Evolutionary conservation across 306 rosid genomes (phyloP), one percentile per base, ranked within the genome.

Genomic region (Cajanus cajan): DNA sequence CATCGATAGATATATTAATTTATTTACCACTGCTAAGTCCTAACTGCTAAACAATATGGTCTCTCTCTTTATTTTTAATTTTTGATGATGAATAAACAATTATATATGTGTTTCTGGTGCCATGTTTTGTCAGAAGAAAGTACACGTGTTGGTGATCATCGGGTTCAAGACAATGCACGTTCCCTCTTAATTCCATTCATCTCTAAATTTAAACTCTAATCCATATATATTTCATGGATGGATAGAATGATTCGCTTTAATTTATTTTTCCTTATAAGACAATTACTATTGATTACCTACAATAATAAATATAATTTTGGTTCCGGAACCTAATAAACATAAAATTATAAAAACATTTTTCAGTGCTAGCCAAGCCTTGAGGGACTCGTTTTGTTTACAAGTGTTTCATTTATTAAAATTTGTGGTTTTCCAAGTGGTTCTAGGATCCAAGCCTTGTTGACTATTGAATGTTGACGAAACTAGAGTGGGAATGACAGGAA

Each of bases 161-260:
- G 50, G 77, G 45, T 68, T 69, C 50, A 25, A 75, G 81, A 68
- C 80, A 68, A 2, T 1, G 40, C 85, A 68, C 39, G 85, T 81
- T 75, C 81, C 22, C 28, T 74, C 15, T 22, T 40, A n/a, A n/a
- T n/a, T n/a, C n/a, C 71, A 52, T 19, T 5, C 4, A 9, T 48
- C 36, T 19, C 25, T 6, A 7, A 18, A 51, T 51, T 51, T 51
- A 18, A 51, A 18, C 19, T 7, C 41, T 21, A 21, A 40, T 28
- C 22, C 45, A 11, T 28, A n/a, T 34, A 11, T 22, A 47, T 22
- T 31, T 19, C 1, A 2, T 3, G 51, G 24, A 68, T 71, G 47
- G 44, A 51, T 76, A 64, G 11, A 16, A 73, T 28, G 2, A 55
- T 21, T 73, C 41, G 22, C 39, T 67, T 18, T 0, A n/a, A 3